Conservation (phyloP, 306 rosid genomes). For the Cucurbita maxima region DNA sequence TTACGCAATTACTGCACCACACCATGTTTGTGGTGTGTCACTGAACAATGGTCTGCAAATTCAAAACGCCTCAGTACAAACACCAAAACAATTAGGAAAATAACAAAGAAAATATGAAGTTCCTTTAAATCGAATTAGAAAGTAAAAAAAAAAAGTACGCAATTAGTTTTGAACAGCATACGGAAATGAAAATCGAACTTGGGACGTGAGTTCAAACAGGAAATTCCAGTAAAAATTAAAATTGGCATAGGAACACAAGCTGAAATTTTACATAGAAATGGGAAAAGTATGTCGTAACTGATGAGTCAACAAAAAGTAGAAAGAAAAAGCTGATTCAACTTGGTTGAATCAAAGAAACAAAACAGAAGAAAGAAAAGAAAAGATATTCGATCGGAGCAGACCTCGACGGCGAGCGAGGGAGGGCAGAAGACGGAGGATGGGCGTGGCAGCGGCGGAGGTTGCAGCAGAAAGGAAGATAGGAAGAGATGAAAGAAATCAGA, state of each 20-base stretch:
- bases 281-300: neutral
- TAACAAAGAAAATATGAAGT: neutral
- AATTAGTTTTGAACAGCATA: neutral
- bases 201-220: neutral
- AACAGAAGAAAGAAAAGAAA: neutral
- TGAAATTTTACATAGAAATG: neutral
- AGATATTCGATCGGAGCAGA: neutral
- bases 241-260: neutral
- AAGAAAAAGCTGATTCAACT: neutral
- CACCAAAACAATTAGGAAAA: neutral
- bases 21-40: constrained; percentile 4
- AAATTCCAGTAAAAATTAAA: neutral
- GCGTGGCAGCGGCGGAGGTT: neutral
- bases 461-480: neutral
- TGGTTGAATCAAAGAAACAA: neutral
- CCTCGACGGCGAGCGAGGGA: neutral
- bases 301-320: neutral
- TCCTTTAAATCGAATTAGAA: neutral
- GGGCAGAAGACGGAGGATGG: neutral
- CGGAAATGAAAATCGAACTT: neutral
- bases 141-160: neutral
- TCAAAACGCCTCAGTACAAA: neutral
- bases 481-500: neutral
- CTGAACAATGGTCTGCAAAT: neutral
- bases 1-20: constrained; percentile 8